These are phyloP conservation scores for Daldinia sp. DNA, from an alignment of 2,329 filamentous ascomycete species.

Conservation along the genomic window DNA sequence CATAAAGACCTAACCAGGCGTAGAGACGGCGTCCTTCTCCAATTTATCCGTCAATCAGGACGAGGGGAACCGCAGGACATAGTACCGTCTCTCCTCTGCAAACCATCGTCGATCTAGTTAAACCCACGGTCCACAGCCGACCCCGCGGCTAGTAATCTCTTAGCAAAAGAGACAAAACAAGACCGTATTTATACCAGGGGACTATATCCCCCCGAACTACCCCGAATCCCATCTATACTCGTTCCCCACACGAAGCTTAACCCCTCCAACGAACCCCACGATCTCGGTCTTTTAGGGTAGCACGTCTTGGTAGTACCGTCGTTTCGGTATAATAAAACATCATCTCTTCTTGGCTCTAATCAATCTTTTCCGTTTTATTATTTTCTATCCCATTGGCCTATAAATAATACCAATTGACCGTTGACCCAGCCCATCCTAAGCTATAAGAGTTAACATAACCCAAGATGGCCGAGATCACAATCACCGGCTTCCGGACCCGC, in stretches of 20 bases:
- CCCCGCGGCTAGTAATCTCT: background rate
- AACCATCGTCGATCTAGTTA: background rate
- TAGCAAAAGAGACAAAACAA: background rate
- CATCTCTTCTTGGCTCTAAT: slow-evolving; percentile 1
- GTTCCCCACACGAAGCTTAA: slow-evolving; percentile 14
- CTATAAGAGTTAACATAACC: background rate
- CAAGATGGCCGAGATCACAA: slow-evolving; percentile 67
- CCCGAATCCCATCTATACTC: slow-evolving; percentile 20
- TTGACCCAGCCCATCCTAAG: background rate
- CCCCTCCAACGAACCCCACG: slow-evolving; percentile 34
- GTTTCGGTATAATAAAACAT: slow-evolving; percentile 2
- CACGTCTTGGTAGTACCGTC: background rate
- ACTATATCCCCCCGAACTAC: slow-evolving; percentile 14
- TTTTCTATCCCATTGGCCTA: background rate
- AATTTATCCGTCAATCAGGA: slow-evolving; percentile 48
- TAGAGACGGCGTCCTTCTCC: slow-evolving; percentile 16
- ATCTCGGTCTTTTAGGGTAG: slow-evolving; percentile 21
- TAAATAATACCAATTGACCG: background rate
- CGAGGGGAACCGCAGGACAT: slow-evolving; percentile 8
- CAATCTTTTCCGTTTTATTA: background rate
- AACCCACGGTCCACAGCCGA: background rate
- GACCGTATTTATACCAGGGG: slow-evolving; percentile 14
- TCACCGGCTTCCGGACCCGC: slow-evolving; percentile 74
- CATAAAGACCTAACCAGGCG: background rate
- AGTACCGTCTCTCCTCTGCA: background rate